phyloP scores from a whole-genome alignment of 441 rosid genomes.

The Corymbia calophylla region DNA sequence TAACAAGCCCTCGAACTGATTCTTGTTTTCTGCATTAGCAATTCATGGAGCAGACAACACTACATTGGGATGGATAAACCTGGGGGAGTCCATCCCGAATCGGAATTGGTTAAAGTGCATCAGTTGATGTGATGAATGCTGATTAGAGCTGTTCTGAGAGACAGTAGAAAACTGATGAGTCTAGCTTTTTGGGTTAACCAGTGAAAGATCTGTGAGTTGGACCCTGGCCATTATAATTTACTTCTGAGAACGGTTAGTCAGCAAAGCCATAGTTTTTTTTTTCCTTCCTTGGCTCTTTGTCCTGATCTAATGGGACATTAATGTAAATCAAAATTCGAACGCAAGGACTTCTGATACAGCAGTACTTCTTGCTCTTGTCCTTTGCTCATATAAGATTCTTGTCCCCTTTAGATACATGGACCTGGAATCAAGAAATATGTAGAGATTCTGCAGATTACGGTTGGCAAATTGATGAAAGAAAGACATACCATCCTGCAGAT shows the following conservation, averaged over 20 bases:
- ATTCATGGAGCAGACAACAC: background rate
- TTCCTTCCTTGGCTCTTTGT: background rate
- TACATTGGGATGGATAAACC: background rate
- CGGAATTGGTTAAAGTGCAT: background rate
- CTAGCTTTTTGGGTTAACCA: background rate
- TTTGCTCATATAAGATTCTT: background rate
- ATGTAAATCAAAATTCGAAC: background rate
- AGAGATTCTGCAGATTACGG: background rate
- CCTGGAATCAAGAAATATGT: background rate
- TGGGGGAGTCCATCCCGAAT: background rate
- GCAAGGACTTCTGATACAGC: background rate
- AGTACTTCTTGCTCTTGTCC: background rate
- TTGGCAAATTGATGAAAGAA: background rate
- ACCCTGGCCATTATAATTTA: background rate
- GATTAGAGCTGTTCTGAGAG: background rate
- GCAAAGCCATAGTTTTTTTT: background rate
- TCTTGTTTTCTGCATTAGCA: background rate
- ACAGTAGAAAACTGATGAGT: background rate
- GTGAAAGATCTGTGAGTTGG: background rate
- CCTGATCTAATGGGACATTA: background rate
- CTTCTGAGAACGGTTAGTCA: background rate
- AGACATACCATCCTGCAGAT: background rate
- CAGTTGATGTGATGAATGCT: background rate
- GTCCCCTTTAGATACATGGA: background rate
- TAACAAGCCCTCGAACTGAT: background rate